Base-by-base conservation (phyloP, 2,329 filamentous ascomycete species). In the Aspergillus sp. region DNA sequence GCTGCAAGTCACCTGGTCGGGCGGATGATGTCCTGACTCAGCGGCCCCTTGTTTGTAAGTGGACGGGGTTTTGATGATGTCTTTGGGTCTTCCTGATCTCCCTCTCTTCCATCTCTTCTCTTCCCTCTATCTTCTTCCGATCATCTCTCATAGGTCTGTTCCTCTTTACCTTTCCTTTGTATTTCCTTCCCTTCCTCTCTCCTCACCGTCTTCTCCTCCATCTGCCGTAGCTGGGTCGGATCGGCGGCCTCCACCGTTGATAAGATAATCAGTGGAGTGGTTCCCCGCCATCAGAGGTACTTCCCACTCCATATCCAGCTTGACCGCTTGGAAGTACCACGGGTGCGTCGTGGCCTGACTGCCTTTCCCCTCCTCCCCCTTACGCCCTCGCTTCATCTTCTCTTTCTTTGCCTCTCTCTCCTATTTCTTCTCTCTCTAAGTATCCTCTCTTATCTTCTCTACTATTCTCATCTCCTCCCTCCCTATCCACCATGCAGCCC, bases 401-500 rank as follows among this genome's bases (percentile, higher is more conserved):
- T 43, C 19, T 23, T 45, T 46, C 42, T 31, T 42, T 29, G 2
- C 13, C 20, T 38, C 29, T 38, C 43, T 17, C 19, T 48, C 38
- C 40, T 42, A 6, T 16, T 19, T 42, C 38, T 13, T 42, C 19
- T 42, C 31, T 29, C 48, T 45, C 40, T 50, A 36, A 49, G 52
- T 46, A 46, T 31, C 21, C 36, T 31, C 20, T 50, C 47, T 52
- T 20, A 47, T 20, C 54, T 47, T n/a, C 29, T 44, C 23, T 43
- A 38, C 19, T 45, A 44, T 29, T 52, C 31, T 20, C 19, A 49
- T 36, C 47, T 20, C 47, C 21, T 32, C 6, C 34, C 9, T 1
- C 4, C n/a, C 32, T n/a, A 32, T 41, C n/a, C 42, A 58, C 52
- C 49, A 75, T 75, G 72, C 71, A 74, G 59, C 70, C 71, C 52